Percentiles rank a stretch among this genome's conserved stretches.
Conservation (phyloP, 1,284 basidiomycete species). For the Pseudozyma pruni region DNA sequence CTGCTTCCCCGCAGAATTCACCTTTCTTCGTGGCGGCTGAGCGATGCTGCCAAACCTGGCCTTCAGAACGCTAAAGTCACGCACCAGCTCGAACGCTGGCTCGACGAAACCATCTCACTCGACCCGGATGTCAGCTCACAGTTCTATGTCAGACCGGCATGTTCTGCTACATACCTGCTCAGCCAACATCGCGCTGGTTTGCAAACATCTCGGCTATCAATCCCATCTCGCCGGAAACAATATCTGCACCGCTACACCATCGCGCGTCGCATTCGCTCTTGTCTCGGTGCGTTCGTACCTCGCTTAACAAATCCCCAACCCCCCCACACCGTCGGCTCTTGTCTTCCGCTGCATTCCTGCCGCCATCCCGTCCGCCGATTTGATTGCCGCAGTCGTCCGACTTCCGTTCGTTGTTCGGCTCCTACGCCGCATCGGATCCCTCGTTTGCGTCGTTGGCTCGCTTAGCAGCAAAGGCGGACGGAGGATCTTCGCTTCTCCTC, state of each 20-base stretch:
- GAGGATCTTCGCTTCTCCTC: not conserved
- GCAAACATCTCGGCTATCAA: not conserved
- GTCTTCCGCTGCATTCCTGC: not conserved
- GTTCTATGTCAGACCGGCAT: too few species aligned
- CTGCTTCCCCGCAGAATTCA: not conserved
- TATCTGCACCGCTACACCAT: conserved; percentile 2
- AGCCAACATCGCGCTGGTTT: not conserved
- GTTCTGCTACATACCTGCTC: too few species aligned
- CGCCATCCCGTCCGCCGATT: conserved; percentile 1
- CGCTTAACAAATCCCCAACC: not conserved
- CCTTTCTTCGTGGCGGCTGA: too few species aligned
- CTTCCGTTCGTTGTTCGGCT: too few species aligned
- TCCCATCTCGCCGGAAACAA: too few species aligned
- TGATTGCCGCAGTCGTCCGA: not conserved
- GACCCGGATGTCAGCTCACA: not conserved
- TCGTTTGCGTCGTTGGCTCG: not conserved
- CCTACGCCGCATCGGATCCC: too few species aligned
- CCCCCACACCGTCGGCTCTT: not conserved
- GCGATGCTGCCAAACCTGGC: too few species aligned
- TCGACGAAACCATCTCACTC: too few species aligned
- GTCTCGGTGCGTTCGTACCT: conserved; percentile 10
- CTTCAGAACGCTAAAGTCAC: too few species aligned
- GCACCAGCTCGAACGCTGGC: too few species aligned
- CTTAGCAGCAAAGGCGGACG: not conserved
- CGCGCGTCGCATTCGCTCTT: conserved; percentile 1